Base-by-base conservation (phyloP, 345 rosid species). In the Populus davidiana region DNA sequence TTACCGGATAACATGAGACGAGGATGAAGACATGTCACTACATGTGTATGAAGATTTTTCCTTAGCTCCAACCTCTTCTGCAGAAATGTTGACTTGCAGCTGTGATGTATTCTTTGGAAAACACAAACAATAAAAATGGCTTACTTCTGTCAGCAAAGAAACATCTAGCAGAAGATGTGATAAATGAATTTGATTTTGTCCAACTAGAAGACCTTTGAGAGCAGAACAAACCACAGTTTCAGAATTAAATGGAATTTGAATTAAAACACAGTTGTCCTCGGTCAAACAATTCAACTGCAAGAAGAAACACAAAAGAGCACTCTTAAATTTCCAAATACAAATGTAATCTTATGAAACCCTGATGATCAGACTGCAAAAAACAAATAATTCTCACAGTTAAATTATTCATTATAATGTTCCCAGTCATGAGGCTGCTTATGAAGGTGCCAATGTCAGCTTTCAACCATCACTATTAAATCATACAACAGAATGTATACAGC, bases 1-100 rank as follows among this genome's bases (percentile, higher is more conserved):
- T 87, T 91, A 96, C 99, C 97, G 86, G 78, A 90, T 88, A 78
- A 96, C 88, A 80, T 88, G 91, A 80, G 96, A 83, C 74, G 86
- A 77, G 3, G 94, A 86, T 25, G 97, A 86, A 80, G 97, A 86
- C 85, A 90, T 82, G 80, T 86, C 89, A 80, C 88, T 82, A 78
- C 86, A 89, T 6, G 90, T 83, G 85, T 88, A 89, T 69, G 93
- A 91, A 79, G 97, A 90, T 81, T 89, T 91, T 83, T 94, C 99
- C 81, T 84, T 90, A 43, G 89, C 88, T 76, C 97, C 97, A 89
- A 88, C 83, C 86, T 92, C 99, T 87, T 92, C 98, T 14, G 94
- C 98, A 74, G 91, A 87, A 74, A 96, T 84, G 70, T 88, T 82
- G 77, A 92, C 92, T 62, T 86, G 92, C 68, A 96, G 81, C 75